Evolutionary conservation across 345 rosid species (phyloP).

Genomic region (Populus simonii): DNA sequence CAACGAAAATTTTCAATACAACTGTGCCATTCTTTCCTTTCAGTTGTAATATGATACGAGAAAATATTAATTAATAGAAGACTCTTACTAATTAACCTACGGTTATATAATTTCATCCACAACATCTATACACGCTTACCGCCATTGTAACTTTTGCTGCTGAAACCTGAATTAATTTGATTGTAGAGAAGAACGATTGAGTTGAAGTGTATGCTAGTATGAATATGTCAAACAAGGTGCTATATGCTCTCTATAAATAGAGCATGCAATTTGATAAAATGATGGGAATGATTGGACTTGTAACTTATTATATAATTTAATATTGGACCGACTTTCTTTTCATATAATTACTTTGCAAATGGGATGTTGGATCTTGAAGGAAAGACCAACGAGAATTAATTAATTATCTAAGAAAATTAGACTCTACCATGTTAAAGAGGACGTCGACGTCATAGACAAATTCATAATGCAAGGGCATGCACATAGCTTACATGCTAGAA

Average conservation of each 20-base stretch:
- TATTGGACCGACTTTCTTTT: neutral
- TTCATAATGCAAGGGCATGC: too few species aligned
- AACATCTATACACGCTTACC: neutral
- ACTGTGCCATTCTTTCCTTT: too few species aligned
- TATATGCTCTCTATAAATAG: neutral
- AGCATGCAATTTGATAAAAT: neutral
- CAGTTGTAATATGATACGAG: too few species aligned
- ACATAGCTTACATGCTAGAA: too few species aligned
- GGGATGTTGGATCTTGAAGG: too few species aligned
- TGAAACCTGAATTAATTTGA: neutral
- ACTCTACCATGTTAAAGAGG: too few species aligned
- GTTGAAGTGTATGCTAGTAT: neutral
- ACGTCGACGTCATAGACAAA: too few species aligned
- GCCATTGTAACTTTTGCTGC: neutral
- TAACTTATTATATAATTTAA: neutral
- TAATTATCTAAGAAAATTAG: too few species aligned
- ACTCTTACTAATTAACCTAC: neutral
- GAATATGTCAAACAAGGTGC: neutral
- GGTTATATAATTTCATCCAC: neutral
- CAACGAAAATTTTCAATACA: neutral
- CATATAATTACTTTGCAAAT: neutral
- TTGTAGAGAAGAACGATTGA: neutral
- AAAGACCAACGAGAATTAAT: too few species aligned
- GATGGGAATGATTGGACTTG: neutral
- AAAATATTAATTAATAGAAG: too few species aligned